Evolutionary conservation across 352 stramenopile genomes (phyloP).

Genomic region (Phytophthora chlamydospora): DNA sequence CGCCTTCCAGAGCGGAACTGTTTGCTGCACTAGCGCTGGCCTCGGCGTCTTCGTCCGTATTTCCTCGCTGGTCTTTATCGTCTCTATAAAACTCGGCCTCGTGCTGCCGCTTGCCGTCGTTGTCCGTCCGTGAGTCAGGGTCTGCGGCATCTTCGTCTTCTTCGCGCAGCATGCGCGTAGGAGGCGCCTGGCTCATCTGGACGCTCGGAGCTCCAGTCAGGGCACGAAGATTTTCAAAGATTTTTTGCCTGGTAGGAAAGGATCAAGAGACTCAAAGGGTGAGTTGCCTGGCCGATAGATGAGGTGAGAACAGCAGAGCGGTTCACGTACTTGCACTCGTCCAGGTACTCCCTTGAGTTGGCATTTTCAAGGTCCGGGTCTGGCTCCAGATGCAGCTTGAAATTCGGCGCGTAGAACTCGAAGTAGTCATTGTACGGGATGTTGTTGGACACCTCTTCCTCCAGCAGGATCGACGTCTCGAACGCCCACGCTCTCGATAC

Average conservation of each 20-base stretch:
- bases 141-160: conserved; percentile 81
- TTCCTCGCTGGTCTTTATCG: conserved; percentile 78
- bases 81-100: conserved; percentile 86
- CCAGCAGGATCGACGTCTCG: conserved; percentile 95
- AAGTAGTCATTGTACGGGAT: conserved; percentile 90
- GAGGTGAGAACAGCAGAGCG: not conserved
- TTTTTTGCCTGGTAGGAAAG: conserved; percentile 60
- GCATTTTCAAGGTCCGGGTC: conserved; percentile 79
- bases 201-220: conserved; percentile 80
- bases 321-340: conserved; percentile 81
- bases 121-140: conserved; percentile 70
- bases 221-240: conserved; percentile 83
- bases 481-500: conserved; percentile 96
- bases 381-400: conserved; percentile 86
- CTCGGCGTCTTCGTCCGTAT: conserved; percentile 47
- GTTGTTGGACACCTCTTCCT: conserved; percentile 83
- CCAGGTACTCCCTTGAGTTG: conserved; percentile 86
- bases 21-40: conserved; percentile 31
- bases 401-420: conserved; percentile 83
- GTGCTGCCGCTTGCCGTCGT: conserved; percentile 73
- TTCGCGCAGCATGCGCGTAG: conserved; percentile 75
- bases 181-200: conserved; percentile 80
- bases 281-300: not conserved
- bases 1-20: conserved; percentile 29
- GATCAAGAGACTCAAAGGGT: not conserved